Base-by-base conservation (phyloP, 2,329 filamentous ascomycete genomes). In the Phialophora macrospora region DNA sequence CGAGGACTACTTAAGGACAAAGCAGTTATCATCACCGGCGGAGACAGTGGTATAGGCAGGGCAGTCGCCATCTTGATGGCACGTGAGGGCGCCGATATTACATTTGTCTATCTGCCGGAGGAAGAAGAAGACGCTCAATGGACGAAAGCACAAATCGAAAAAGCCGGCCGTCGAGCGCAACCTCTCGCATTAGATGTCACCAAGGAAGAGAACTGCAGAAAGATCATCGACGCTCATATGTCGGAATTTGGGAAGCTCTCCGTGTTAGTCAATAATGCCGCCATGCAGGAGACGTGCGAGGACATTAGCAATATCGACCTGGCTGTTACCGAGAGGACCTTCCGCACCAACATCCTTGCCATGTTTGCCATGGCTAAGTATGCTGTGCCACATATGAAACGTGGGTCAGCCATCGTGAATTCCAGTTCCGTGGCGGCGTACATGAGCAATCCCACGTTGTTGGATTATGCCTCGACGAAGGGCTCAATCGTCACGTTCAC, bases 341-440 rank as follows among this genome's bases (percentile, higher is more conserved):
- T 87, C 78, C 80, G 80, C 52, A 82, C 79, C 66, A 87, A 87
- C 66, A 83, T 87, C 34, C 70, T 86, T 8, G 80, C 83, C 62
- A 86, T 87, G 78, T 85, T 88, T 71, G 84, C 84, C n/a, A 77
- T 87, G 66, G 83, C 83, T 4, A 87, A 87, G 72, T 87, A 81
- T 66, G 79, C 84, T 0, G 73, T 87, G 7, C 81, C 81, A 4
- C 81, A 87, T 69, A 84, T 87, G 84, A 77, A 80, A 62, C 79
- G 26, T 0, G 30, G 49, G 9, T 67, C 34, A 48, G 82, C 80
- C 2, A 87, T 87, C 69, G 84, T 87, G 75, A 87, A 87, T 74
- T 82, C 81, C 1, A 81, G 83, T 0, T 86, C 83, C 0, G 79
- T 83, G 0, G 81, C 82, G n/a, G 80, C 82, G 1, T 87, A 85